Evolutionary conservation across 768 basidiomycete genomes (phyloP), one percentile per base, ranked within the genome.

Genomic region (Tricholoma sp.): DNA sequence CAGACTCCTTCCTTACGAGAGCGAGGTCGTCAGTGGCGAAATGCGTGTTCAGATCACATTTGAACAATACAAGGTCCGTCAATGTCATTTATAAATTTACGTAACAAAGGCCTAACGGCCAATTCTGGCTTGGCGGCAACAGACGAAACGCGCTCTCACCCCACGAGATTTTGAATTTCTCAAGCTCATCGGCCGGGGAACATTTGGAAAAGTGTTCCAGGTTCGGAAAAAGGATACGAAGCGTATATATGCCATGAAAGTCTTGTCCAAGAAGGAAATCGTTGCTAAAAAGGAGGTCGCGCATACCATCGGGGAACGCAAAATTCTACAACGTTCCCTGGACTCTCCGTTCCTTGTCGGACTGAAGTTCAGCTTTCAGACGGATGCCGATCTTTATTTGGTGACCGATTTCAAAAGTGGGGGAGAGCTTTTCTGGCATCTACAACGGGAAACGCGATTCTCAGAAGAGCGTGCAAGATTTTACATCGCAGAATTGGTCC

Each of bases 161-260:
- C 94, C 95, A 29, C 86, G 90, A 67, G 96, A 98, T 69, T 99
- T 99, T 66, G 96, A 98, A 69, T 97, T 98, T 76, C 85, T 99
- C 67, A 97, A 97, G 72, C 89, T 99, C 57, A 98, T 99, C 73
- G 97, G 97, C 57, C 86, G 94, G 50, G 97, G 97, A 1, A 98
- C 97, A 0, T 99, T 99, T 70, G 97, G 95, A 50, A 91, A 94
- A 55, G 97, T 99, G 18, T 98, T 98, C 80, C 97, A 99, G 72
- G 97, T 99, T 50, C 91, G 97, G 59, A 99, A 99, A 76, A 86
- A 80, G 70, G 95, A 99, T 76, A 99, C 97, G 41, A 91, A 93
- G 72, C 91, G 97, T 47, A 98, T 99, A 74, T 99, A 98, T 76
- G 97, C 97, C 52, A 98, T 99, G 96, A 99, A 99, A 69, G 92